Conservation (phyloP, 2,329 filamentous ascomycete genomes). For the Polychaeton citri region DNA sequence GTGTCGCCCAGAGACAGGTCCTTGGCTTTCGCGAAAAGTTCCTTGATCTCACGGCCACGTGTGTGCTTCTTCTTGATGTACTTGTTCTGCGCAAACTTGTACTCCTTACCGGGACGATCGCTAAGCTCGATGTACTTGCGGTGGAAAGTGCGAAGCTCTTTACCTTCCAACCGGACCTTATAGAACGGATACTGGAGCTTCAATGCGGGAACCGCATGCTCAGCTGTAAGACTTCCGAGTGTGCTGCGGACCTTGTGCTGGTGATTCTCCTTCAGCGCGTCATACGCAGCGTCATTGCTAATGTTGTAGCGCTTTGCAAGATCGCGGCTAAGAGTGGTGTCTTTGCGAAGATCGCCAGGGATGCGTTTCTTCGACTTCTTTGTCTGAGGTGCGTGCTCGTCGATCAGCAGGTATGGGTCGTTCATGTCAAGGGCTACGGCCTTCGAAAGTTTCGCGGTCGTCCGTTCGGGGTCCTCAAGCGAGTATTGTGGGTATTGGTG, state of each 20-base stretch:
- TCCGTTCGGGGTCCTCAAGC: conserved; percentile 67
- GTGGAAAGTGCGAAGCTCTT: conserved; percentile 71
- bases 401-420: conserved; percentile 74
- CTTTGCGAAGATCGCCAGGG: conserved; percentile 47
- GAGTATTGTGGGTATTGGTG: conserved; percentile 23
- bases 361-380: conserved; percentile 40
- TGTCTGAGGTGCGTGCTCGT: conserved; percentile 53
- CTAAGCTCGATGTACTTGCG: conserved; percentile 63
- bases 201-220: conserved; percentile 84
- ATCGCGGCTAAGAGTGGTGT: conserved; percentile 57
- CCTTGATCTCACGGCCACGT: conserved; percentile 63
- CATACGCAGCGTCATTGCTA: conserved; percentile 91
- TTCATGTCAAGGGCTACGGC: conserved; percentile 74
- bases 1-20: conserved; percentile 75
- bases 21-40: conserved; percentile 66
- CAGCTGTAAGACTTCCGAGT: conserved; percentile 79
- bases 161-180: conserved; percentile 62
- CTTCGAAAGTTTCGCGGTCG: conserved; percentile 60
- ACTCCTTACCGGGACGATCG: conserved; percentile 43
- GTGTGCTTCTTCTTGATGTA: conserved; percentile 69
- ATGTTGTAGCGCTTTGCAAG: conserved; percentile 81
- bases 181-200: conserved; percentile 95
- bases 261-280: conserved; percentile 90
- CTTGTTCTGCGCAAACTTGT: conserved; percentile 60
- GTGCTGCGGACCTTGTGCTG: conserved; percentile 91